Conservation (phyloP, 352 stramenopile species). For the Elongisporangium prolatum region DNA sequence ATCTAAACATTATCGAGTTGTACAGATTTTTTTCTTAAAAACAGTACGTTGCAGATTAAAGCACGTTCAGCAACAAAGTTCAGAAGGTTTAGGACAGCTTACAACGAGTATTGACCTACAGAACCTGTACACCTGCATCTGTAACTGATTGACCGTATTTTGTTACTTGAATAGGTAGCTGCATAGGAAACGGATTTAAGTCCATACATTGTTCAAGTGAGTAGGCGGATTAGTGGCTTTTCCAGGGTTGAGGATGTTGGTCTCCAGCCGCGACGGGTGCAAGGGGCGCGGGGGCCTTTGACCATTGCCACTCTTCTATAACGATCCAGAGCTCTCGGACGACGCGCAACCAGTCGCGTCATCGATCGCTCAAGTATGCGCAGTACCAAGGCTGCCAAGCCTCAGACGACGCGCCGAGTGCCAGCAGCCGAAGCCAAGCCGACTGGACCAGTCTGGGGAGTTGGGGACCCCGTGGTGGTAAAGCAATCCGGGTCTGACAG, state of each 20-base stretch:
- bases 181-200: not conserved
- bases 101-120: too few species aligned
- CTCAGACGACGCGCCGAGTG: not conserved
- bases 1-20: too few species aligned
- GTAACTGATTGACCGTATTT: not conserved
- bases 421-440: not conserved
- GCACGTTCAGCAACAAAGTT: too few species aligned
- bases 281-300: not conserved
- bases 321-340: not conserved
- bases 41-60: too few species aligned
- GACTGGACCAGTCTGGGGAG: slow-evolving; percentile 6
- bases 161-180: not conserved
- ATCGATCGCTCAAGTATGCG: not conserved
- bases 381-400: not conserved
- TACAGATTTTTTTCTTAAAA: too few species aligned
- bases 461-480: slow-evolving; percentile 27
- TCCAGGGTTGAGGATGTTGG: not conserved
- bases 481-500: slow-evolving; percentile 10
- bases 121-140: not conserved
- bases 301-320: not conserved
- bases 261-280: not conserved
- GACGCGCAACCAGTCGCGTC: not conserved
- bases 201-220: not conserved
- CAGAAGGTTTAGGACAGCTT: too few species aligned
- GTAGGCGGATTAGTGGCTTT: not conserved